Conservation (phyloP, 1,284 basidiomycete genomes). For the Boletus nobilissimus region DNA sequence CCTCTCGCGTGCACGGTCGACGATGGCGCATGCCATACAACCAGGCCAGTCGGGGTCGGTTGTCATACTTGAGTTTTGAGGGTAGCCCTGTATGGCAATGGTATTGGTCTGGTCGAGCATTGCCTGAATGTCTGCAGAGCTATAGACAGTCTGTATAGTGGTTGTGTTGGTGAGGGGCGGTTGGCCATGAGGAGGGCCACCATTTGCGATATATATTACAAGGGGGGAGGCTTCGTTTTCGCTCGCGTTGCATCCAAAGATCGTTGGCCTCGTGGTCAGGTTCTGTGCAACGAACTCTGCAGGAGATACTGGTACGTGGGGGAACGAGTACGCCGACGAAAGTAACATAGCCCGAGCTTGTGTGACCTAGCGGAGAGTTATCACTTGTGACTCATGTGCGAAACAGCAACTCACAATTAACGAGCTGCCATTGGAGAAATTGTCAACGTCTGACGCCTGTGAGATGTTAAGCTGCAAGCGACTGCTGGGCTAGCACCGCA, state of each 20-base stretch:
- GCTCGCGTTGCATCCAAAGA: constrained; percentile 55
- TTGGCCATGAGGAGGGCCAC: constrained; percentile 54
- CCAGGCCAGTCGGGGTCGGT: constrained; percentile 54
- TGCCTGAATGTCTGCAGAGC: constrained; percentile 46
- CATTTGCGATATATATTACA: constrained; percentile 55
- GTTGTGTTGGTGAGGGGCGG: constrained; percentile 56
- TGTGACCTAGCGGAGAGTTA: constrained; percentile 46
- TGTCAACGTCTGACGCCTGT: constrained; percentile 46
- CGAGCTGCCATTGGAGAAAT: constrained; percentile 53
- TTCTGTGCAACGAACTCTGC: constrained; percentile 48
- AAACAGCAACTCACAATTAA: constrained; percentile 52
- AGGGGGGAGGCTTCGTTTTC: constrained; percentile 43
- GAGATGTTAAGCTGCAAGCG: neutral
- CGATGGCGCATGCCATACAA: constrained; percentile 57
- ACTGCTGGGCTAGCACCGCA: neutral
- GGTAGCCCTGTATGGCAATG: constrained; percentile 54
- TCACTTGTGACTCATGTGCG: neutral
- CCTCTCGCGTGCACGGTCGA: constrained; percentile 51
- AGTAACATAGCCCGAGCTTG: constrained; percentile 53
- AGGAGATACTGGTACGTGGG: constrained; percentile 50
- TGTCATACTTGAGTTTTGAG: constrained; percentile 18
- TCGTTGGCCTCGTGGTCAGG: constrained; percentile 53
- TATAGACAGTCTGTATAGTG: constrained; percentile 49
- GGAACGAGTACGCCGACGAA: constrained; percentile 55
- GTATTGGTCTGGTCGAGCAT: constrained; percentile 55